A percentile compares a stretch with the other conserved stretches of the same genome.
These are phyloP conservation scores for Coniochaeta ligniaria DNA, from an alignment of 2,329 filamentous ascomycete genomes.

Conservation along the genomic window DNA sequence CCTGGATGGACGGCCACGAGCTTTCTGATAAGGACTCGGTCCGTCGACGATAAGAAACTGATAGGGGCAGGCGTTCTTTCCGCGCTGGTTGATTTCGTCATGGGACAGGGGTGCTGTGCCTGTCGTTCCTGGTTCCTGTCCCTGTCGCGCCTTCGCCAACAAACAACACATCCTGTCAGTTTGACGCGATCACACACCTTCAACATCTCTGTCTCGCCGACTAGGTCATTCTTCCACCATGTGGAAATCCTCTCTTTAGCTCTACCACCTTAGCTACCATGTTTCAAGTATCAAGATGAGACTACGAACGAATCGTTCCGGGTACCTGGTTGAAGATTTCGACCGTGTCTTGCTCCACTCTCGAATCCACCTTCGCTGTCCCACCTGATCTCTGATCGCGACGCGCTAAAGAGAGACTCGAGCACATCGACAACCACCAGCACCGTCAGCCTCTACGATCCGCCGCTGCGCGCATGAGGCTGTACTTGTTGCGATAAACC, in stretches of 20 bases:
- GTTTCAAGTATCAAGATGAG: background rate
- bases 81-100: background rate
- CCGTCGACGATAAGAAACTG: background rate
- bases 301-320: background rate
- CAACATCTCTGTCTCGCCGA: background rate
- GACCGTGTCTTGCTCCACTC: background rate
- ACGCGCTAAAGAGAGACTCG: background rate
- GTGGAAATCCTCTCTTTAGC: background rate
- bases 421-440: background rate
- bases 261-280: background rate
- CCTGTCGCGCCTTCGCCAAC: background rate
- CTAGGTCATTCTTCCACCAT: background rate
- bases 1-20: background rate
- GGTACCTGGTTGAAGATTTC: background rate
- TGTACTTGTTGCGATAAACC: background rate
- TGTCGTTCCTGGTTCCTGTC: conserved; percentile 1
- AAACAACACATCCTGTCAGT: background rate
- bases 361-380: background rate
- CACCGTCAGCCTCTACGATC: background rate
- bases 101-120: background rate
- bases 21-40: background rate
- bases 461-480: background rate
- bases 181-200: background rate
- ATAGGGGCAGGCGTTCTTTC: background rate
- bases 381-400: background rate